Base-by-base conservation (phyloP, 2,329 filamentous ascomycete species). In the Xylaria sp. region DNA sequence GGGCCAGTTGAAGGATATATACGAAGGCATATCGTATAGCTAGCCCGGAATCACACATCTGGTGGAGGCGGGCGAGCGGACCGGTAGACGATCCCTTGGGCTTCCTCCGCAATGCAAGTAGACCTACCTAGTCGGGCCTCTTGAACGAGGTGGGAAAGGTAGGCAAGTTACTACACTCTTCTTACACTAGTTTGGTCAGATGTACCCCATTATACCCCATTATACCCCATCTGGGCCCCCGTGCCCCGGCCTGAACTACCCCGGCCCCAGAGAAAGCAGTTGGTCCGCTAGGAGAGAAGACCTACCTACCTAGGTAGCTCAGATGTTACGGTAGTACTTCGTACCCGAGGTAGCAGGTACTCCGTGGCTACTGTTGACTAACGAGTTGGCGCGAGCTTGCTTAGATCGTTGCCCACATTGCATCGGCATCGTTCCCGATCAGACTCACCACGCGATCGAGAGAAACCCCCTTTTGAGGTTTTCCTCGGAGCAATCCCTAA, bases 21-120 rank as follows among this genome's bases (percentile, higher is more conserved):
- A 59, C 57, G 55, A 59, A 59, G 47, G n/a, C 58, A 62, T 59
- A 35, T 9, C 9, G 13, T 16, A 51, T 51, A 6, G 49, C 8
- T 52, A 39, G 55, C 55, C 60, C 58, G 49, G 52, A 51, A 57
- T 55, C 63, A 58, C 57, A 58, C 65, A 52, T 65, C 54, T 42
- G 37, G 37, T 42, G 37, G 57, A 55, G 57, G 53, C 69, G 69
- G 69, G 62, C 69, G 60, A 69, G 60, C 69, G 69, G 69, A 70
- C 68, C 69, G 69, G 66, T 62, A 65, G 64, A 63, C 61, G 59
- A 57, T 51, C 35, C 49, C 59, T 64, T 64, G 58, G 58, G 54
- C 52, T 63, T 60, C 60, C 47, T 62, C 52, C 48, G 60, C 59
- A 61, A 57, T 59, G 37, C 37, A 42, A 42, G 37, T 42, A 9